Conservation (phyloP, 345 rosid genomes). For the Trapa bicornis region DNA sequence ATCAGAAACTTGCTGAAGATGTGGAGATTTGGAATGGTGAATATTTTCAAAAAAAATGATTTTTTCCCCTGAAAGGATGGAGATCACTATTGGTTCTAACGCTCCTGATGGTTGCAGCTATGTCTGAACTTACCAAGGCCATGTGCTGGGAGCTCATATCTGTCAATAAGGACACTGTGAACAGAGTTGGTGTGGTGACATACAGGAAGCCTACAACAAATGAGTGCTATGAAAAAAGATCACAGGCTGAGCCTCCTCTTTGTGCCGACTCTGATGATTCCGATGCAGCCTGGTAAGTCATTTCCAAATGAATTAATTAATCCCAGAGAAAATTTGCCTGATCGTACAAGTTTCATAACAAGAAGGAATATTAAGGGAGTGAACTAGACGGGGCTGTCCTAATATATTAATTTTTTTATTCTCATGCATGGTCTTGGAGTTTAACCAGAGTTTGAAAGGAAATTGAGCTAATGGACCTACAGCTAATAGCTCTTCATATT, state of each 20-base stretch:
- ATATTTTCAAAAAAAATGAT: not conserved
- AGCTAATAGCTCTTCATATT: not conserved
- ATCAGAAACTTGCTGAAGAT: slow-evolving; percentile 69
- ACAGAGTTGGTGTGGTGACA: slow-evolving; percentile 64
- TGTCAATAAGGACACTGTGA: slow-evolving; percentile 51
- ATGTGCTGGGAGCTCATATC: slow-evolving; percentile 91
- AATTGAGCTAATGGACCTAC: too few species aligned
- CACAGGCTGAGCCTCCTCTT: slow-evolving; percentile 58
- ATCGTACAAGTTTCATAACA: not conserved
- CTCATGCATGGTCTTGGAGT: too few species aligned
- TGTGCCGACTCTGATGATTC: slow-evolving; percentile 76
- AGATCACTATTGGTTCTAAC: slow-evolving; percentile 12
- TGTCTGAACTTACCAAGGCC: slow-evolving; percentile 58
- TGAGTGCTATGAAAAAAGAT: slow-evolving; percentile 66
- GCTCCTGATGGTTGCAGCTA: slow-evolving; percentile 38
- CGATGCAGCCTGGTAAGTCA: slow-evolving; percentile 73
- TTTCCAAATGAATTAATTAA: too few species aligned
- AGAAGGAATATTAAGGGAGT: not conserved
- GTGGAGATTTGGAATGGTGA: slow-evolving; percentile 88
- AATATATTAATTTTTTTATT: too few species aligned
- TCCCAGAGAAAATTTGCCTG: not conserved
- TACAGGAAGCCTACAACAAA: slow-evolving; percentile 72
- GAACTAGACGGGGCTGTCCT: too few species aligned
- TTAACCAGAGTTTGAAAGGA: too few species aligned
- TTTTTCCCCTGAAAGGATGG: not conserved